Evolutionary conservation across 768 basidiomycete genomes (phyloP), one percentile per base, ranked within the genome.

Genomic region (Neoboletus subvelutipes): DNA sequence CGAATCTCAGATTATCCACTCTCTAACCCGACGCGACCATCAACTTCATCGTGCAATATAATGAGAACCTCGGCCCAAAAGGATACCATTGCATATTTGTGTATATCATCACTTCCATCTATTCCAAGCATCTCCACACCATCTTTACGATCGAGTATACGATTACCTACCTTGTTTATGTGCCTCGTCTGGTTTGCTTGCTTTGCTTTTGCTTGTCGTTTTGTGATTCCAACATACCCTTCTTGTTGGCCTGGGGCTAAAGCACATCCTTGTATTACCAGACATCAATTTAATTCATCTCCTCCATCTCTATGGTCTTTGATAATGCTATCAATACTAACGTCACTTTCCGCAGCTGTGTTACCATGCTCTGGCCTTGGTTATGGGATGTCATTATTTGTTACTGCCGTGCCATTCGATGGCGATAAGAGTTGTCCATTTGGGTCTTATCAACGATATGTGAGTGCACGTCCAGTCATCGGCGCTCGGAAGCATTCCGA

Each of bases 31-130:
- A 64, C 47, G 43, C 31, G 13, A 34, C 42, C 37, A 43, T 28
- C 26, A 52, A 39, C 41, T 22, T 33, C 26, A 31, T 45, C 50
- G 36, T 57, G 54, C 57, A 42, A 50, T 48, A 20, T 48, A 20
- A 57, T 50, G 54, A 55, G 56, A 49, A 51, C 56, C 40, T 52
- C 39, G 17, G 29, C 28, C 50, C 50, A 60, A 58, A 61, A 70
- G 57, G 55, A 71, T 68, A 70, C 58, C 66, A 58, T 64, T 63
- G 71, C 64, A 67, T 66, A 56, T 66, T 67, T 72, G 68, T 73
- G 55, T 67, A 72, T 63, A 73, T 57, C 68, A 72, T 61, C 63
- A 63, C 24, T 62, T 66, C 37, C 69, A 72, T 73, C 60, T 70
- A 72, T 70, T 59, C 37, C 52, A 46, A 57, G 63, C 71, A 71